Evolutionary conservation across 208 protist species (phyloP).

Genomic region (Leptomonas seymouri): DNA sequence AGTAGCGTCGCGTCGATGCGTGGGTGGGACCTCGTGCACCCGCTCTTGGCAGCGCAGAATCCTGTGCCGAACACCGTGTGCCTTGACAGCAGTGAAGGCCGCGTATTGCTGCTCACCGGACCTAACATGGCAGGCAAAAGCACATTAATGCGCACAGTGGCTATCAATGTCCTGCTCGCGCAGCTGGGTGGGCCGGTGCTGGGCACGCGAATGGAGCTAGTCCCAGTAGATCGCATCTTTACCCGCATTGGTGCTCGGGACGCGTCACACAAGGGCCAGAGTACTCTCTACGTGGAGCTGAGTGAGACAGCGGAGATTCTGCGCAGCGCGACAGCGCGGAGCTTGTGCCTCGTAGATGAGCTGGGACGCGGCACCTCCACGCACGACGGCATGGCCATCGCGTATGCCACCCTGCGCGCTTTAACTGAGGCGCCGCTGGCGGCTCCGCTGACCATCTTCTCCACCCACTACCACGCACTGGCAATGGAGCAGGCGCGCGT

Average conservation of each 20-base stretch:
- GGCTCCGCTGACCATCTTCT: slow-evolving; percentile 92
- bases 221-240: slow-evolving; percentile 96
- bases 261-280: slow-evolving; percentile 96
- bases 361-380: slow-evolving; percentile 98
- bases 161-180: slow-evolving; percentile 94
- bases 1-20: slow-evolving; percentile 19
- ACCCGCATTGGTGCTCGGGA: slow-evolving; percentile 98
- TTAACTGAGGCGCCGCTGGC: slow-evolving; percentile 40
- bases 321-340: slow-evolving; percentile 85
- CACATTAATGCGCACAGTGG: slow-evolving; percentile 96
- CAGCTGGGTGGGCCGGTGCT: slow-evolving; percentile 97
- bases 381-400: slow-evolving; percentile 98
- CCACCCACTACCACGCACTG: slow-evolving; percentile 98
- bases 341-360: slow-evolving; percentile 98
- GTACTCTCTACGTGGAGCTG: slow-evolving; percentile 98
- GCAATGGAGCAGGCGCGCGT: slow-evolving; percentile 77
- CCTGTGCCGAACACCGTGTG: slow-evolving; percentile 74
- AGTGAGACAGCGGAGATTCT: slow-evolving; percentile 91
- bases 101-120: slow-evolving; percentile 95
- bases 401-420: slow-evolving; percentile 93
- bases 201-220: slow-evolving; percentile 60
- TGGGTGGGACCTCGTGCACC: slow-evolving; percentile 39
- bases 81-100: slow-evolving; percentile 81
- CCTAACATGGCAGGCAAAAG: slow-evolving; percentile 99
- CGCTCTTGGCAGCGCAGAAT: slow-evolving; percentile 28